Conservation (phyloP, 1,284 basidiomycete genomes). For the Phellinidium pouzarii region DNA sequence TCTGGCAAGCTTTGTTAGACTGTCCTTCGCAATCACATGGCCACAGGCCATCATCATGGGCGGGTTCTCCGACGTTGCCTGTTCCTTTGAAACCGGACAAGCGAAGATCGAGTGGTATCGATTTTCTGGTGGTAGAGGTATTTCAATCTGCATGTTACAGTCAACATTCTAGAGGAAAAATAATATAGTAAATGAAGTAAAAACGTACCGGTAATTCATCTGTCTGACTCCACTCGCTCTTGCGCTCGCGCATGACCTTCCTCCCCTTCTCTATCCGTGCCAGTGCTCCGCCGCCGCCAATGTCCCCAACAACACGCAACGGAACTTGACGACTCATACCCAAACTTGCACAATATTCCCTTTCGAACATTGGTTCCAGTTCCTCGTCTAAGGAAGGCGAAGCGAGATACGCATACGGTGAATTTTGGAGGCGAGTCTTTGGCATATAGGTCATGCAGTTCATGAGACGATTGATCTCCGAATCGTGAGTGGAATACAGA, state of each 20-base stretch:
- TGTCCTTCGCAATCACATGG: slow-evolving; percentile 89
- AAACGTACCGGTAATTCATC: slow-evolving; percentile 81
- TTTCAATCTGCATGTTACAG: slow-evolving; percentile 69
- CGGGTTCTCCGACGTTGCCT: slow-evolving; percentile 88
- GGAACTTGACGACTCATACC: slow-evolving; percentile 87
- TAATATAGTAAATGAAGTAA: background rate
- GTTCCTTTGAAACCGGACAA: slow-evolving; percentile 97
- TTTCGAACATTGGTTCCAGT: slow-evolving; percentile 76
- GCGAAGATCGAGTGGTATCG: slow-evolving; percentile 96
- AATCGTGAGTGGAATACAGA: slow-evolving; percentile 58
- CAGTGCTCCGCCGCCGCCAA: slow-evolving; percentile 85
- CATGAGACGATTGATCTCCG: slow-evolving; percentile 74
- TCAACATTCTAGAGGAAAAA: background rate
- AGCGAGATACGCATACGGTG: slow-evolving; percentile 71
- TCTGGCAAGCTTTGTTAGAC: slow-evolving; percentile 80
- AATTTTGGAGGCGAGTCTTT: slow-evolving; percentile 49
- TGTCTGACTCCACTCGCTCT: slow-evolving; percentile 85
- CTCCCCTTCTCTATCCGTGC: slow-evolving; percentile 88
- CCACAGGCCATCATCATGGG: slow-evolving; percentile 98
- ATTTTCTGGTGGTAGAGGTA: slow-evolving; percentile 79
- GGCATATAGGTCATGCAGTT: slow-evolving; percentile 72
- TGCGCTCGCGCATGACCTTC: slow-evolving; percentile 86
- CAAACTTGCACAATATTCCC: slow-evolving; percentile 83
- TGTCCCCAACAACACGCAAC: slow-evolving; percentile 79
- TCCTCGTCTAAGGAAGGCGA: slow-evolving; percentile 65